These are phyloP conservation scores for Xerocomellus dryophilus DNA, from an alignment of 768 basidiomycete genomes.

Conservation along the genomic window DNA sequence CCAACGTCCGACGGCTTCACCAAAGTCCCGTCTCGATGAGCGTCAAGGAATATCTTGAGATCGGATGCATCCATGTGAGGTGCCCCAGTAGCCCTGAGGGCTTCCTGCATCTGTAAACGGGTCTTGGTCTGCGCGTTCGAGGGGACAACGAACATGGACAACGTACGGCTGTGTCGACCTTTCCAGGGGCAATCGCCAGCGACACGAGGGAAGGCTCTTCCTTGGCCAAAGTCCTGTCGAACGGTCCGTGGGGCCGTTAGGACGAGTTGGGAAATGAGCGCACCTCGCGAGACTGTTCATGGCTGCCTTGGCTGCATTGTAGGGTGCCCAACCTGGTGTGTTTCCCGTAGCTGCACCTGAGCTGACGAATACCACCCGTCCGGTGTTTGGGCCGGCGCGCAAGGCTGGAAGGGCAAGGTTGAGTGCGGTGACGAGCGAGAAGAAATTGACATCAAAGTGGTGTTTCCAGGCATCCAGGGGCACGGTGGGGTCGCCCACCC, in stretches of 20 bases:
- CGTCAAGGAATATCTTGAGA: constrained; percentile 54
- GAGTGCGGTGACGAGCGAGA: constrained; percentile 72
- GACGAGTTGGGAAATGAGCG: constrained; percentile 9
- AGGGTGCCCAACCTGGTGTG: constrained; percentile 72
- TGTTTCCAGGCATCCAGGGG: constrained; percentile 60
- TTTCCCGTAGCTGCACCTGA: constrained; percentile 78
- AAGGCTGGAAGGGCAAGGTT: constrained; percentile 67
- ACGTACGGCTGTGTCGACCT: constrained; percentile 78
- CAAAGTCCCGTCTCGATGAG: constrained; percentile 63
- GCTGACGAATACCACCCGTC: constrained; percentile 76
- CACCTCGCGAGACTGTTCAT: constrained; percentile 84
- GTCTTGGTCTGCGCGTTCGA: neutral
- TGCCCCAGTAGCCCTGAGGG: constrained; percentile 49
- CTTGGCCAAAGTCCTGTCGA: constrained; percentile 68
- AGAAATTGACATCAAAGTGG: constrained; percentile 85
- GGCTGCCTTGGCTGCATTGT: constrained; percentile 83
- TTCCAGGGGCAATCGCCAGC: constrained; percentile 82
- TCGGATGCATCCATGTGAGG: constrained; percentile 53
- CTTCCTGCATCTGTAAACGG: constrained; percentile 63
- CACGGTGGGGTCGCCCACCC: constrained; percentile 48
- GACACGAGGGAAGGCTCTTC: constrained; percentile 78
- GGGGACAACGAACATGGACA: neutral
- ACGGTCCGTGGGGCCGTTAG: constrained; percentile 1
- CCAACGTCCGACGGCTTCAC: constrained; percentile 73
- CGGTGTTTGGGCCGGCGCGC: constrained; percentile 54